Base-by-base conservation (phyloP, 1,284 basidiomycete species). In the Apiotrichum veenhuisii region DNA sequence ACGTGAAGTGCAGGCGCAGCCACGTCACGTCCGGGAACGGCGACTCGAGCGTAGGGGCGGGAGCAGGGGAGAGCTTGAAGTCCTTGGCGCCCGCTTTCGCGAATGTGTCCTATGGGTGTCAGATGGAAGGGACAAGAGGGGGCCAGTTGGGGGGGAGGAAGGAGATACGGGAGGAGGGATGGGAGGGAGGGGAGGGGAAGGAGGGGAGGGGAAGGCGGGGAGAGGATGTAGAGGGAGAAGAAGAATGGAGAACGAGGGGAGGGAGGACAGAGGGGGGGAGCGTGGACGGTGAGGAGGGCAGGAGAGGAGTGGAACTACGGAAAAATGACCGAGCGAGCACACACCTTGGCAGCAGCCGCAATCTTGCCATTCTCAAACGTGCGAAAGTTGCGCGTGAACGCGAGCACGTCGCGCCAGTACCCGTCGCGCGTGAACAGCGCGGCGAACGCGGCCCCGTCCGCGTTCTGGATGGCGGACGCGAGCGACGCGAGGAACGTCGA, bases 1-100 rank as follows among this genome's bases (percentile, higher is more conserved):
- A 87, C n/a, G 72, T 77, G 71, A 87, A 87, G 59, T 82, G 77
- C n/a, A 79, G 74, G 46, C 80, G 77, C 55, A 87, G 77, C 82
- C 84, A 87, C 2, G 77, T 81, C 34, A 87, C 63, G 64, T 86
- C 84, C 5, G 81, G 77, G 65, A 80, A 83, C 1, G 82, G 82
- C 41, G 72, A 70, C 57, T 80, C 73, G 7, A 84, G 58, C 0
- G 58, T 61, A 1, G 79, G 71, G 3, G 25, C n/a, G 7, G 43
- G 20, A 5, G 15, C 33, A 12, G 74, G 67, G 18, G 70, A 64
- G 30, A 86, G 73, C 58, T 72, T 66, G 59, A 84, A 76, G 22
- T 76, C 65, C 15, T 69, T 67, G 0, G 80, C 69, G 38, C 78
- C 74, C n/a, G 73, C 68, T 0, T 56, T 43, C 1, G 71, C 64